Conservation (phyloP, 768 basidiomycete species). For the Leucosporidium scottii region DNA sequence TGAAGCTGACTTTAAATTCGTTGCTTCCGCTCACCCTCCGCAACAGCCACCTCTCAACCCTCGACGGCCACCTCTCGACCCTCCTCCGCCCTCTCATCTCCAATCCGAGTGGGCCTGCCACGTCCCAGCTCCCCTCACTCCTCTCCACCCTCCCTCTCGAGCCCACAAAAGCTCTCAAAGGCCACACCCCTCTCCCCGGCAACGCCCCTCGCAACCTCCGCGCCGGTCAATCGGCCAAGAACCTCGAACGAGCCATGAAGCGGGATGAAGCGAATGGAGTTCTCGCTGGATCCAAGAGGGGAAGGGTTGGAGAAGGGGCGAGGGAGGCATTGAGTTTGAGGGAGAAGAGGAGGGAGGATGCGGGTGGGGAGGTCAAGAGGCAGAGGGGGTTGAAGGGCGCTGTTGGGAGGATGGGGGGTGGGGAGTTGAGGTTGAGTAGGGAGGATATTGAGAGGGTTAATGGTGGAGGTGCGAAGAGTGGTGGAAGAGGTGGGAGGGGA, state of each 20-base stretch:
- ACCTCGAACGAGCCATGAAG: slow-evolving; percentile 24
- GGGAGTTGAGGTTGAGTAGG: slow-evolving; percentile 16
- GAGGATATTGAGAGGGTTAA: slow-evolving; percentile 16
- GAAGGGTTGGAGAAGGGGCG: not conserved
- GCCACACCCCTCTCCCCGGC: slow-evolving; percentile 30
- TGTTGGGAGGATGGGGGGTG: slow-evolving; percentile 24
- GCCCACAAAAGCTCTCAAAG: slow-evolving; percentile 22
- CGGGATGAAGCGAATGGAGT: slow-evolving; percentile 25
- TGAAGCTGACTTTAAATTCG: too few species aligned
- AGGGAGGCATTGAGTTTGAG: slow-evolving; percentile 25
- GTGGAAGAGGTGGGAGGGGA: not conserved
- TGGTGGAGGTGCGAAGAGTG: not conserved
- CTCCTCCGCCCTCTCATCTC: slow-evolving; percentile 75
- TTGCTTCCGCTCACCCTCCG: slow-evolving; percentile 51
- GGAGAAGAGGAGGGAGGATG: slow-evolving; percentile 27
- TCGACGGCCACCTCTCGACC: slow-evolving; percentile 69
- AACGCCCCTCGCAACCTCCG: slow-evolving; percentile 31
- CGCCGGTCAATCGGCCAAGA: slow-evolving; percentile 24
- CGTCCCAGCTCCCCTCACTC: slow-evolving; percentile 20
- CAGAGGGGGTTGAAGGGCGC: slow-evolving; percentile 22
- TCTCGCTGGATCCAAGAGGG: slow-evolving; percentile 3
- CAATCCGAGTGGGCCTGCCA: slow-evolving; percentile 37
- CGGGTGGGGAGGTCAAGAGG: slow-evolving; percentile 24
- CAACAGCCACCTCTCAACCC: slow-evolving; percentile 66
- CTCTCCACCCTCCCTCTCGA: slow-evolving; percentile 24